phyloP scores from a whole-genome alignment of 2,329 filamentous ascomycete species.

The Fusarium concolor region DNA sequence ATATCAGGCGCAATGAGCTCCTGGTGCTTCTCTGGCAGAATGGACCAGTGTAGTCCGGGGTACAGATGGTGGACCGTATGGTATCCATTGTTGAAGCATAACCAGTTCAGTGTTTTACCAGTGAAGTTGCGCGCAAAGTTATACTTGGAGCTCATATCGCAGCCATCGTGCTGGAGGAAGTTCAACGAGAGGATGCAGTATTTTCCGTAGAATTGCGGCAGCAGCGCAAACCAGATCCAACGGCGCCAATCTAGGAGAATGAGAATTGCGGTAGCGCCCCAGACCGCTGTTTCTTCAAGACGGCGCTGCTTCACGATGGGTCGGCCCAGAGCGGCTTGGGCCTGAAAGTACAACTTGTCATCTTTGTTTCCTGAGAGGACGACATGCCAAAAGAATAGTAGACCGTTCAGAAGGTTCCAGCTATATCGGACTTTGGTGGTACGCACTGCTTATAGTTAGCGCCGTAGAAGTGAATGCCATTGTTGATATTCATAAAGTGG shows the following conservation, averaged over 20 bases:
- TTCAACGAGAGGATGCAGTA: conserved; percentile 23
- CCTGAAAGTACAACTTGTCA: conserved; percentile 20
- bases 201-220: conserved; percentile 21
- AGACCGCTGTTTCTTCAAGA: conserved; percentile 17
- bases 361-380: conserved; percentile 17
- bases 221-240: conserved; percentile 22
- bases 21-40: conserved; percentile 9
- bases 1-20: conserved; percentile 11
- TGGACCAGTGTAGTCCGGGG: conserved; percentile 19
- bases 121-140: conserved; percentile 28
- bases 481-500: background rate
- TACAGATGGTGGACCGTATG: conserved; percentile 23
- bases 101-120: conserved; percentile 1
- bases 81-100: conserved; percentile 26
- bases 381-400: conserved; percentile 22
- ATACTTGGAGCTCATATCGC: conserved; percentile 25
- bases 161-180: conserved; percentile 22
- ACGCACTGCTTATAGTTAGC: conserved; percentile 18
- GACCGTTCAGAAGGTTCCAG: conserved; percentile 23
- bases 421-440: conserved; percentile 27
- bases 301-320: conserved; percentile 17
- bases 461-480: background rate
- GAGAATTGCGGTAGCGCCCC: conserved; percentile 8
- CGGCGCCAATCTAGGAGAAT: conserved; percentile 17
- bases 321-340: conserved; percentile 16